Conservation (phyloP, 2,329 filamentous ascomycete genomes). For the Nigrograna mackinnonii region DNA sequence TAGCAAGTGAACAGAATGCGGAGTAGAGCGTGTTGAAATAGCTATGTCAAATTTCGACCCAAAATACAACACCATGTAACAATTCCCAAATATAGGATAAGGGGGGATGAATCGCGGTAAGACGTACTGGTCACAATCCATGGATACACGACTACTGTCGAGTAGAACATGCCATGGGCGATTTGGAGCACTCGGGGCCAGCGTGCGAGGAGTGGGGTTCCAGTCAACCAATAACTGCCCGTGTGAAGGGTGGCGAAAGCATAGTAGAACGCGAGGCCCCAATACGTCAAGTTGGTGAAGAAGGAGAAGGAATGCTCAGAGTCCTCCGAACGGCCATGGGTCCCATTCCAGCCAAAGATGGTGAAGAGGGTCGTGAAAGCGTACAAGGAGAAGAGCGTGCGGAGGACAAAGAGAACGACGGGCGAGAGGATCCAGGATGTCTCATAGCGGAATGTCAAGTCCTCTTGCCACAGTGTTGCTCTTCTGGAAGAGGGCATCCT, state of each 20-base stretch:
- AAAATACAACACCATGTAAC: no score
- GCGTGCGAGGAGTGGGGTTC: constrained; percentile 37
- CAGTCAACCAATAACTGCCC: constrained; percentile 59
- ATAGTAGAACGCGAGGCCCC: constrained; percentile 82
- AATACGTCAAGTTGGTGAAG: constrained; percentile 83
- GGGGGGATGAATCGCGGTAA: neutral
- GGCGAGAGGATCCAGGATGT: constrained; percentile 83
- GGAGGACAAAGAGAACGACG: constrained; percentile 60
- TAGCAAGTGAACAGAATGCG: no score
- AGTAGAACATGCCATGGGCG: constrained; percentile 46
- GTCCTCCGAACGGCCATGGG: constrained; percentile 51
- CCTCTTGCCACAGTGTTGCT: no score
- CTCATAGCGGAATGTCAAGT: constrained; percentile 70
- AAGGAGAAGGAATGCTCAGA: constrained; percentile 68
- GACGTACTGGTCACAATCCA: constrained; percentile 49
- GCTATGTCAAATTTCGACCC: no score
- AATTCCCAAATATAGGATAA: no score
- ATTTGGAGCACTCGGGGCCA: constrained; percentile 43
- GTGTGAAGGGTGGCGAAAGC: constrained; percentile 70
- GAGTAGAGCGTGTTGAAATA: no score
- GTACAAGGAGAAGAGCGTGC: constrained; percentile 62
- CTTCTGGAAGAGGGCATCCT: constrained; percentile 27
- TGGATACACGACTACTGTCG: constrained; percentile 46
- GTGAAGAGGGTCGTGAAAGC: constrained; percentile 71
- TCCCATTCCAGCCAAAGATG: constrained; percentile 68